Base-by-base conservation (phyloP, 1,284 basidiomycete genomes). In the Microbotryum intermedium region DNA sequence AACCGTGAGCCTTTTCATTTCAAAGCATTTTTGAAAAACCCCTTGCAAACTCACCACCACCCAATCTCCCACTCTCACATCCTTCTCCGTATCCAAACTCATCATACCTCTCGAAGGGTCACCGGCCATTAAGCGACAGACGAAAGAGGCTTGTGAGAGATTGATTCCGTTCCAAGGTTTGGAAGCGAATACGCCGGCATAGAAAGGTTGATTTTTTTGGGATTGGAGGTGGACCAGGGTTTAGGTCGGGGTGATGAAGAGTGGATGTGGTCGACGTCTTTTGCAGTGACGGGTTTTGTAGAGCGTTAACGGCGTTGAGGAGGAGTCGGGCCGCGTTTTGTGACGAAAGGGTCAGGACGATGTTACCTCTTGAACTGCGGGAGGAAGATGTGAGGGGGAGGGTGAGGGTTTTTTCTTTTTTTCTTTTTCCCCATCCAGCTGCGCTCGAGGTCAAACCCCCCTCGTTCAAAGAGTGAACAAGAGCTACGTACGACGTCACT, bases 161-260 rank as follows among this genome's bases (percentile, higher is more conserved):
- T 67, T 59, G 20, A 53, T n/a, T n/a, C 50, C 6, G 43, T 42
- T 10, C n/a, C 11, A 3, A 1, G 63, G 63, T 16, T 49, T 6
- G 2, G 16, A 10, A 2, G 51, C 52, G 20, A 61, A 67, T 6
- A 67, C 44, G 6, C 63, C 66, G 3, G 61, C 66, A 26, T 53
- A 67, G n/a, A 67, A 67, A 34, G 65, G 64, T 44, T 65, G 65
- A 21, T 67, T 63, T 50, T 67, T 67, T 26, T 65, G 58, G 21
- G 61, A 28, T 11, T 23, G 23, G 3, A 60, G 51, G 23, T 52
- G 45, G 9, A 39, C 25, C 0, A 47, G 45, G 1, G 42, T 43
- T 1, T 55, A 21, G 20, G 49, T 56, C 25, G 23, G 1, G 49
- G 34, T 3, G 55, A 47, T 2, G 58, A 50, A 5, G 53, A 58